phyloP scores from a whole-genome alignment of 2,329 filamentous ascomycete genomes.

The Endoconidiophora polonica region DNA sequence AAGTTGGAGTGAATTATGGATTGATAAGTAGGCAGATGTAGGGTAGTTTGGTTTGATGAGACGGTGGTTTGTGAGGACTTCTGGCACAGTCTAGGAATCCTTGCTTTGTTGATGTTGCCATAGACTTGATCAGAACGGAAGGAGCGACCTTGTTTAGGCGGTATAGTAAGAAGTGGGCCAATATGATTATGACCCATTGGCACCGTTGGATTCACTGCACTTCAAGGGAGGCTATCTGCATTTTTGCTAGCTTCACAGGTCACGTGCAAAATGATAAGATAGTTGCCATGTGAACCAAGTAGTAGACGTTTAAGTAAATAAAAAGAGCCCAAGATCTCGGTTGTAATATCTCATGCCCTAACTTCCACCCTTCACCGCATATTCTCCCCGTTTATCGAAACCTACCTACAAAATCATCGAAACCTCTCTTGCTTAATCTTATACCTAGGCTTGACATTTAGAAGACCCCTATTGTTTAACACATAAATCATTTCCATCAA shows the following conservation, averaged over 20 bases:
- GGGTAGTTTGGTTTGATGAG: no score
- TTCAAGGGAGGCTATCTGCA: no score
- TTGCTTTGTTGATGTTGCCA: no score
- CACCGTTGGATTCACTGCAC: background rate
- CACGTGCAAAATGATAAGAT: conserved; percentile 3
- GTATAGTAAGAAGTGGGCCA: background rate
- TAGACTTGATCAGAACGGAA: background rate
- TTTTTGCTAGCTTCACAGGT: background rate
- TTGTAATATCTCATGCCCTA: conserved; percentile 13
- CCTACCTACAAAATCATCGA: conserved; percentile 11
- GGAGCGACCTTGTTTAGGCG: background rate
- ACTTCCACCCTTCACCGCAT: conserved; percentile 13
- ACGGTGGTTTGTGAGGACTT: no score
- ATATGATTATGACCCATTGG: background rate
- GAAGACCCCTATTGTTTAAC: background rate
- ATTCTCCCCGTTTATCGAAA: no score
- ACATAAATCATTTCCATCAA: conserved; percentile 12
- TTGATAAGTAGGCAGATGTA: no score
- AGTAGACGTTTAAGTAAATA: conserved; percentile 29
- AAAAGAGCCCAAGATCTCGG: conserved; percentile 18
- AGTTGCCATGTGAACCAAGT: conserved; percentile 13
- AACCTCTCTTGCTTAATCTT: conserved; percentile 6
- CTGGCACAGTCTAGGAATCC: no score
- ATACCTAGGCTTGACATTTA: background rate
- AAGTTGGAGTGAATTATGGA: no score